Evolutionary conservation across 805 yeast genomes (phyloP), one percentile per base, ranked within the genome.

Genomic region (Wickerhamomyces chambardii): DNA sequence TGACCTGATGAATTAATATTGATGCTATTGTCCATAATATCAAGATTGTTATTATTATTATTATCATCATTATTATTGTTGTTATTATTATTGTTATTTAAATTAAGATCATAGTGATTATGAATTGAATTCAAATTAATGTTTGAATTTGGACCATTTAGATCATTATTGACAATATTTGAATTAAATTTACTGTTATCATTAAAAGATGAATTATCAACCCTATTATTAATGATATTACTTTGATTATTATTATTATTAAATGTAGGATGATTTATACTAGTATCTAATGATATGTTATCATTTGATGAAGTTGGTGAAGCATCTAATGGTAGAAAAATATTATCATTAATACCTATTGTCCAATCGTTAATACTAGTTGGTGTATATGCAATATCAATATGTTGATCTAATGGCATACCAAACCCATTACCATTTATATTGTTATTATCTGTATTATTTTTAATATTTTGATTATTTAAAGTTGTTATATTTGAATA

Each of bases 31-130:
- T 7, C 10, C 24, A 10, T 21, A 8, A 10, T 21, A 48, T 3
- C 44, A 45, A 0, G 50, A 40, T 7, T 51, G 53, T 10, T 12
- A 16, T n/a, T 15, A 5, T 10, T 21, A 15, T 22, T 16, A 15
- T 29, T 18, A 15, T 22, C 29, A 29, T 7, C 21, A 6, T 5
- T n/a, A 22, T 15, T 21, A n/a, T 5, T 33, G 28, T 33, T 24
- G 30, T 16, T 18, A 28, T 10, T 21, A 10, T 21, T 21, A 10
- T 21, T 21, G 24, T 21, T 21, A 21, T 21, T 21, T 7, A 21
- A 7, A 21, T 21, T 21, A 21, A n/a, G n/a, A n/a, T n/a, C n/a
- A n/a, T n/a, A n/a, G n/a, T n/a, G n/a, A n/a, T n/a, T n/a, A n/a
- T n/a, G n/a, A n/a, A n/a, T n/a, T n/a, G n/a, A n/a, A n/a, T n/a